Conservation (phyloP, 352 stramenopile species). For the Phytophthora nicotianae region DNA sequence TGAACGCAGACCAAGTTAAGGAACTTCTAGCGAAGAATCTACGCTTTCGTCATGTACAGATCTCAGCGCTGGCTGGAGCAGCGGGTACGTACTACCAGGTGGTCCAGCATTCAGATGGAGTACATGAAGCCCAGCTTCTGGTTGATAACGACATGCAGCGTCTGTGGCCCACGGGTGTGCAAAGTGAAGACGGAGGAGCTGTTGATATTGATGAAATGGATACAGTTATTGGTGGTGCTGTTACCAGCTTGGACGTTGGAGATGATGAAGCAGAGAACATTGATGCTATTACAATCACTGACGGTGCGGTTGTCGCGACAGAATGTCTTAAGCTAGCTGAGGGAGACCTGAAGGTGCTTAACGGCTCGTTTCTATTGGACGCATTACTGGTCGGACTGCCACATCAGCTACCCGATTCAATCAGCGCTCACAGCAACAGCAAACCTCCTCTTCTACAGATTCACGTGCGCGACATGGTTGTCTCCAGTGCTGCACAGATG, state of each 20-base stretch:
- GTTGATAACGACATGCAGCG: constrained; percentile 47
- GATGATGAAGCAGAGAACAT: constrained; percentile 28
- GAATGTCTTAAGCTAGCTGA: constrained; percentile 34
- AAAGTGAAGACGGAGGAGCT: constrained; percentile 25
- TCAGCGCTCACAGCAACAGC: constrained; percentile 20
- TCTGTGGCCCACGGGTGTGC: constrained; percentile 35
- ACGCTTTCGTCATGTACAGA: constrained; percentile 42
- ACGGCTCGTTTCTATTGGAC: constrained; percentile 60
- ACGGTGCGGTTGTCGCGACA: constrained; percentile 58
- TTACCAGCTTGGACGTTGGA: constrained; percentile 51
- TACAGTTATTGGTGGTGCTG: constrained; percentile 45
- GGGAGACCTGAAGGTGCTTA: constrained; percentile 52
- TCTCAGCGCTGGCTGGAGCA: constrained; percentile 53
- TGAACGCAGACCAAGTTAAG: constrained; percentile 28
- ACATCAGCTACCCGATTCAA: constrained; percentile 27
- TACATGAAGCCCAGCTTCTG: constrained; percentile 50
- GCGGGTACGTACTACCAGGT: constrained; percentile 72
- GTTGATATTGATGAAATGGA: constrained; percentile 35
- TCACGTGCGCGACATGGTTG: constrained; percentile 45
- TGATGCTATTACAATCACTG: constrained; percentile 44
- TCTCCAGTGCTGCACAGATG: constrained; percentile 46
- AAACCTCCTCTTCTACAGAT: constrained; percentile 39
- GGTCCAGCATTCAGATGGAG: constrained; percentile 51
- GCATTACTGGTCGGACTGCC: constrained; percentile 29
- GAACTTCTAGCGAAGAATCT: constrained; percentile 34